phyloP scores from a whole-genome alignment of 139 green algal genomes.

The Pleodorina starrii region DNA sequence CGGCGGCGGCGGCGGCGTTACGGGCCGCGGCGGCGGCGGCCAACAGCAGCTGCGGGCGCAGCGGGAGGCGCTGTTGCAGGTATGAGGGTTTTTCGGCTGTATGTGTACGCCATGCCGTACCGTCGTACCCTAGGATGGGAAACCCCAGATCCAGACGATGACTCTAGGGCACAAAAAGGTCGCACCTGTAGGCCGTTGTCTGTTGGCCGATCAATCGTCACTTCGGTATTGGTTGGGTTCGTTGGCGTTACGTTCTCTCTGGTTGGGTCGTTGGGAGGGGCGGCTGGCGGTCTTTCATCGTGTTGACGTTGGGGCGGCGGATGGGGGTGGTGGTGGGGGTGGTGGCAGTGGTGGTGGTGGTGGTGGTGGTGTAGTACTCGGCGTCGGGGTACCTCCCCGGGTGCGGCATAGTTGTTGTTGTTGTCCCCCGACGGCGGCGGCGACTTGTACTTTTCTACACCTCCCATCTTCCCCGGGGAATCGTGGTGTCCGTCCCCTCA shows the following conservation, averaged over 20 bases:
- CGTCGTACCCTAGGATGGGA: no score
- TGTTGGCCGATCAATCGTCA: neutral
- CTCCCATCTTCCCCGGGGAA: no score
- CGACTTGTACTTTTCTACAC: no score
- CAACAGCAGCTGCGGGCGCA: neutral
- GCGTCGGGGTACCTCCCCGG: neutral
- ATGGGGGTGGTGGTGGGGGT: neutral
- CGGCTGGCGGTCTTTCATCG: no score
- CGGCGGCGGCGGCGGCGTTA: neutral
- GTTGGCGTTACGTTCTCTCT: neutral
- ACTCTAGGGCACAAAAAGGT: neutral
- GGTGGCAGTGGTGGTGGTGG: neutral
- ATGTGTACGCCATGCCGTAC: no score
- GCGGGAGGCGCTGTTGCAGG: constrained; percentile 31
- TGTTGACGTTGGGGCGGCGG: no score
- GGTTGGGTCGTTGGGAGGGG: no score
- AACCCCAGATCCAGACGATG: neutral
- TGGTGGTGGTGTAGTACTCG: neutral
- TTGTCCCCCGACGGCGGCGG: no score
- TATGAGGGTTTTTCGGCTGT: neutral
- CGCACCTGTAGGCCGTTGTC: neutral
- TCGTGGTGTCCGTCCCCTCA: neutral
- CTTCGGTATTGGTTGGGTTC: neutral
- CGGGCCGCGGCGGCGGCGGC: no score
- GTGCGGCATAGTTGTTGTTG: neutral